Evolutionary conservation across 1,284 basidiomycete genomes (phyloP).

Genomic region (Rhizoctonia solani): DNA sequence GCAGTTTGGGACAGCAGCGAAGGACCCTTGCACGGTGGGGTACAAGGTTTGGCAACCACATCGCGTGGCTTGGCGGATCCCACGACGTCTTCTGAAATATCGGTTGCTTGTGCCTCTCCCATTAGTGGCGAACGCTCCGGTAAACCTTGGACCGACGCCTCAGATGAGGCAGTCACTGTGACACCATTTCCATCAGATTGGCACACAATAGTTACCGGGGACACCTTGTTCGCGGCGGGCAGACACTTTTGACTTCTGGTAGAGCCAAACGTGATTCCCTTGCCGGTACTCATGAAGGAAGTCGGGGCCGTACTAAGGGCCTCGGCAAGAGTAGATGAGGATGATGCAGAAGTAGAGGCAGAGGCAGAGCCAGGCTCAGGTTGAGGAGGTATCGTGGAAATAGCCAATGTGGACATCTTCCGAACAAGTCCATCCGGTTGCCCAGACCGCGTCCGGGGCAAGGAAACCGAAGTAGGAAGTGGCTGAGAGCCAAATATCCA

Average conservation of each 20-base stretch:
- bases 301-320: constrained; percentile 33
- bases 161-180: constrained; percentile 21
- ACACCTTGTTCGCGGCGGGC: constrained; percentile 23
- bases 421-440: constrained; percentile 20
- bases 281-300: constrained; percentile 29
- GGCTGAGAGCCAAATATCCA: constrained; percentile 96
- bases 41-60: not conserved
- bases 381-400: constrained; percentile 13
- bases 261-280: constrained; percentile 20
- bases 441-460: constrained; percentile 15
- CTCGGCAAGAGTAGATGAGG: constrained; percentile 23
- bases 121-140: not conserved
- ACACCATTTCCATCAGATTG: constrained; percentile 22
- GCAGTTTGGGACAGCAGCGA: constrained; percentile 38
- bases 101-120: not conserved
- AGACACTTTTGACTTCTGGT: constrained; percentile 9
- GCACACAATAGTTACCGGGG: constrained; percentile 19
- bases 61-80: constrained; percentile 26
- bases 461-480: constrained; percentile 68
- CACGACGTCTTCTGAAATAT: constrained; percentile 11
- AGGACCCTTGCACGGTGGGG: constrained; percentile 30
- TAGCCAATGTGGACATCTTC: constrained; percentile 34
- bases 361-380: not conserved
- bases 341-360: constrained; percentile 1
- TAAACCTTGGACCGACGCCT: constrained; percentile 1